Evolutionary conservation across 2,329 filamentous ascomycete genomes (phyloP), one percentile per base, ranked within the genome.

Genomic region (Penicillium sp.): DNA sequence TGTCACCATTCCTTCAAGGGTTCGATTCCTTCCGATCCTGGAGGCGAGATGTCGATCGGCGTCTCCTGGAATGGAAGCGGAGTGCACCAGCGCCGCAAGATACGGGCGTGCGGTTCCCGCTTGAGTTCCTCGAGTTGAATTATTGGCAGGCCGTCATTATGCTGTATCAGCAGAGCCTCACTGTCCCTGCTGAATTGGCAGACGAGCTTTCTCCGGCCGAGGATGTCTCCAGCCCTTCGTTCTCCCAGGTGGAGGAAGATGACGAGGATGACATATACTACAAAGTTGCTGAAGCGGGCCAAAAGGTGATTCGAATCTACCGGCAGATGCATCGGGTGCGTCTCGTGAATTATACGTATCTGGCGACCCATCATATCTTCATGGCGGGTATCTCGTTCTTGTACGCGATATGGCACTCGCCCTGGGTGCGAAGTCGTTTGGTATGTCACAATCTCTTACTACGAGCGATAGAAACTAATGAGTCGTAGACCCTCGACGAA

Each of bases 91-190:
- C 86, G 0, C 89, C 90, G 65, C 79, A 86, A 23, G 88, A 95
- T 61, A 96, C 92, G 0, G 93, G 93, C 1, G 95, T 98, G 2
- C 88, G 88, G 4, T 98, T 98, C 75, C 93, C 91, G 0, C 88
- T 91, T 1, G 90, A 97, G 60, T 97, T 98, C 70, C 79, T 97
- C 5, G 92, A 97, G 70, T 84, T 98, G 64, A 98, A 98, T 76
- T 98, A 98, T 78, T 98, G 94, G 93, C 94, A 97, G 75, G 92
- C 93, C 3, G 89, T 98, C 64, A 96, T 97, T 68, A 93, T 97
- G 90, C 85, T 98, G 21, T 98, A 98, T 75, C 85, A 94, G 59
- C 94, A 97, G 76, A 95, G 93, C 75, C 78, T 97, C 64, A 90
- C 91, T 53, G 91, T 97, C 19, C 94, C 94, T 0, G 87, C 90